Evolutionary conservation across 2,329 filamentous ascomycete genomes (phyloP).

Genomic region (Botrytis cinerea): DNA sequence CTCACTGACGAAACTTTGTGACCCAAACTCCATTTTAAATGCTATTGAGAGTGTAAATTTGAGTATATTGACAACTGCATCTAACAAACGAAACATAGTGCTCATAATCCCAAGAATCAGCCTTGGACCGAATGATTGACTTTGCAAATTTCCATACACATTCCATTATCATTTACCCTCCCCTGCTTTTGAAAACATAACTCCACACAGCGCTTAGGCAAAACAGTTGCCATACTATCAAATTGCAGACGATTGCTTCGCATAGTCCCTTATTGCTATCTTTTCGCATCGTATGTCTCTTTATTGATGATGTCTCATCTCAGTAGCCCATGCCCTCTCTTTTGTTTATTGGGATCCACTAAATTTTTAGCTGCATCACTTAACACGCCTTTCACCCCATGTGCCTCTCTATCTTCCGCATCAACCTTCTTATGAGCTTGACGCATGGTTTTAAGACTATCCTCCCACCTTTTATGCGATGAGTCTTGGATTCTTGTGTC

Average conservation of each 20-base stretch:
- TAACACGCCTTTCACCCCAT: neutral
- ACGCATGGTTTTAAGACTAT: neutral
- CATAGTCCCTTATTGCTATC: neutral
- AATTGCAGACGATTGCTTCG: neutral
- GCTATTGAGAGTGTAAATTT: rapidly evolving
- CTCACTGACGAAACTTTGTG: rapidly evolving
- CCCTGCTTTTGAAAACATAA: rapidly evolving
- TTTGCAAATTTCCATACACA: neutral
- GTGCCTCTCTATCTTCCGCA: neutral
- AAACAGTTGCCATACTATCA: neutral
- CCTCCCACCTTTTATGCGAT: neutral
- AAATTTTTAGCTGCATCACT: neutral
- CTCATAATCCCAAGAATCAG: neutral
- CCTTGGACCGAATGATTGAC: neutral
- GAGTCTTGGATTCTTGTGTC: neutral
- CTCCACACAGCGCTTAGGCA: neutral
- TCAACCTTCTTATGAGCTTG: neutral
- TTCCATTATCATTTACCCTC: rapidly evolving
- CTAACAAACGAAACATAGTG: neutral
- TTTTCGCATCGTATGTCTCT: neutral
- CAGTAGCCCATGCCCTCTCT: no score
- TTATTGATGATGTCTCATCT: neutral
- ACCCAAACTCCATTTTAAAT: neutral
- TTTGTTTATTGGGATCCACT: no score
- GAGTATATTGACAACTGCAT: neutral